These are phyloP conservation scores for Chlamydomonas asymmetrica DNA, from an alignment of 139 green algal species.

Conservation along the genomic window DNA sequence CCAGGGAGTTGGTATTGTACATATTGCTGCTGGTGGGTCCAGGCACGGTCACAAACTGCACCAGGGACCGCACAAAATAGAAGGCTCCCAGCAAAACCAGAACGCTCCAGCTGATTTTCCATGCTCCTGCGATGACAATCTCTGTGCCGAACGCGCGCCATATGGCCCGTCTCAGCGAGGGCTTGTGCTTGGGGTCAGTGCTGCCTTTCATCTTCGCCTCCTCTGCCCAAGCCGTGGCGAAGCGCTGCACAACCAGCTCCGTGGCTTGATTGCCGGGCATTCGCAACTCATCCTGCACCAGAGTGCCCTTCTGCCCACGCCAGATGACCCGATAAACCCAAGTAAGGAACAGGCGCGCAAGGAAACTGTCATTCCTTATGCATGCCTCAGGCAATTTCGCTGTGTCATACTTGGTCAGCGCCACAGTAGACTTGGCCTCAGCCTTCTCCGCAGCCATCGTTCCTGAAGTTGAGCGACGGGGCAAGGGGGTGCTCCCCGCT, in stretches of 20 bases:
- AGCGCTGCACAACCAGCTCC: slow-evolving; percentile 35
- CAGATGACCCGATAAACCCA: slow-evolving; percentile 43
- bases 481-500: too few relatives aligned
- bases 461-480: too few relatives aligned
- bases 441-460: slow-evolving; percentile 1
- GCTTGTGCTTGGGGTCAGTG: slow-evolving; percentile 38
- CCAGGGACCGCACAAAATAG: slow-evolving; percentile 68
- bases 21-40: slow-evolving; percentile 18
- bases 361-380: slow-evolving; percentile 25
- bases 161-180: slow-evolving; percentile 41
- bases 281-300: slow-evolving; percentile 48
- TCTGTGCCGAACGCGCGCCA: slow-evolving; percentile 35
- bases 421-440: too few relatives aligned
- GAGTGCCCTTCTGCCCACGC: slow-evolving; percentile 27
- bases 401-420: slow-evolving; percentile 34
- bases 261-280: slow-evolving; percentile 48
- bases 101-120: slow-evolving; percentile 45
- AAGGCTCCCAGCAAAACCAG: slow-evolving; percentile 59
- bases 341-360: slow-evolving; percentile 19
- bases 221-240: slow-evolving; percentile 37
- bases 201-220: slow-evolving; percentile 43
- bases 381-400: slow-evolving; percentile 14
- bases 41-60: slow-evolving; percentile 49
- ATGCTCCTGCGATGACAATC: slow-evolving; percentile 39
- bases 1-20: slow-evolving; percentile 39